These are phyloP conservation scores for Puccinia coronata DNA, from an alignment of 1,284 basidiomycete species.

Conservation along the genomic window DNA sequence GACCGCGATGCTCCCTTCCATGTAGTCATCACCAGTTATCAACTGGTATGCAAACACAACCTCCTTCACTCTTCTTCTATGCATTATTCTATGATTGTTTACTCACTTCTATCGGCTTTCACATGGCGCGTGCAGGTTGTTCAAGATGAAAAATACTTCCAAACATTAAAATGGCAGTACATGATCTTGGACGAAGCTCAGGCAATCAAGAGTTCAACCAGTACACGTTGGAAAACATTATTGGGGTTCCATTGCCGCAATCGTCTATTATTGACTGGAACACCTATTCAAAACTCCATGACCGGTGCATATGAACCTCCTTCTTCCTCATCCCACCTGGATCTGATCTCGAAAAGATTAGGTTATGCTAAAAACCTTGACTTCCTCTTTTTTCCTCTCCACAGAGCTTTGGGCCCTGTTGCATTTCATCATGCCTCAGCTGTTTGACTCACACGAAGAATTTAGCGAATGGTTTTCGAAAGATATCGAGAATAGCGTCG, in stretches of 20 bases:
- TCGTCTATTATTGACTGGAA: slow-evolving; percentile 90
- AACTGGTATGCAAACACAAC: slow-evolving; percentile 71
- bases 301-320: slow-evolving; percentile 68
- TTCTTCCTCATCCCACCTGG: slow-evolving; percentile 7
- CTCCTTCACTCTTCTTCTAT: background rate
- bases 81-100: background rate
- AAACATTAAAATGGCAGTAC: slow-evolving; percentile 98
- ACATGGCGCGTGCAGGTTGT: slow-evolving; percentile 68
- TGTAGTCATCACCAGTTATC: slow-evolving; percentile 95
- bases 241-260: slow-evolving; percentile 96
- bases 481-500: slow-evolving; percentile 92
- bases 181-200: slow-evolving; percentile 99
- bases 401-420: slow-evolving; percentile 98
- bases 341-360: background rate
- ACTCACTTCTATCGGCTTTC: background rate
- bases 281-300: slow-evolving; percentile 99
- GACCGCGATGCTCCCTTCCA: slow-evolving; percentile 95
- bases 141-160: slow-evolving; percentile 97
- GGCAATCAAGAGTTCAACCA: slow-evolving; percentile 98
- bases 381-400: slow-evolving; percentile 49
- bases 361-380: slow-evolving; percentile 26
- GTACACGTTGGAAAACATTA: slow-evolving; percentile 95
- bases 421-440: slow-evolving; percentile 99
- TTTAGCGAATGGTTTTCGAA: slow-evolving; percentile 99
- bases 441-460: slow-evolving; percentile 99